Conservation (phyloP, 1,284 basidiomycete species). For the Amylostereum areolatum region DNA sequence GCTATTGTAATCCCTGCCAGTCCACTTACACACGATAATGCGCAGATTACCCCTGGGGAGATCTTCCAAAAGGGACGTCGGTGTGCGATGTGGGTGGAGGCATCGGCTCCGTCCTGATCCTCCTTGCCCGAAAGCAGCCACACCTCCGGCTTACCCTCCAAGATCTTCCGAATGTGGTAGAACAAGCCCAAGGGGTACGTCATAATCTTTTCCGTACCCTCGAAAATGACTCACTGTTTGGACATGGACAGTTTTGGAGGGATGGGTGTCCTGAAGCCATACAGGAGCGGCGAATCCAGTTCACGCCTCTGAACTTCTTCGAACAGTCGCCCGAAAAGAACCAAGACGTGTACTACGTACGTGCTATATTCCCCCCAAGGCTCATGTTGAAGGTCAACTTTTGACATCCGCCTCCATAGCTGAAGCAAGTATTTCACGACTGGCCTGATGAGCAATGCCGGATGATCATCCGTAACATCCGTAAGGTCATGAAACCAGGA, state of each 20-base stretch:
- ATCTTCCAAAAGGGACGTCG: constrained; percentile 25
- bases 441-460: constrained; percentile 19
- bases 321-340: constrained; percentile 29
- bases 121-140: constrained; percentile 33
- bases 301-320: constrained; percentile 41
- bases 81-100: constrained; percentile 47
- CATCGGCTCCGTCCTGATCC: constrained; percentile 35
- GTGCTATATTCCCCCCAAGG: constrained; percentile 10
- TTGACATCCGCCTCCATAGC: background rate
- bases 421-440: constrained; percentile 17
- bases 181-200: constrained; percentile 23
- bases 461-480: constrained; percentile 20
- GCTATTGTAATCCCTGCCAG: constrained; percentile 13
- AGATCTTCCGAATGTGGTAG: constrained; percentile 34
- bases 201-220: background rate
- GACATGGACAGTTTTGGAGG: constrained; percentile 25
- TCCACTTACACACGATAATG: background rate
- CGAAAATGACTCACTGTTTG: background rate
- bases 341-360: constrained; percentile 41
- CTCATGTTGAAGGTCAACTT: background rate
- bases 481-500: constrained; percentile 15
- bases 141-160: constrained; percentile 38
- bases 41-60: constrained; percentile 39
- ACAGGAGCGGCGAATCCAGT: constrained; percentile 26
- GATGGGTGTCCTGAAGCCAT: constrained; percentile 27